Base-by-base conservation (phyloP, 2,329 filamentous ascomycete genomes). In the Ophiocordyceps australis region DNA sequence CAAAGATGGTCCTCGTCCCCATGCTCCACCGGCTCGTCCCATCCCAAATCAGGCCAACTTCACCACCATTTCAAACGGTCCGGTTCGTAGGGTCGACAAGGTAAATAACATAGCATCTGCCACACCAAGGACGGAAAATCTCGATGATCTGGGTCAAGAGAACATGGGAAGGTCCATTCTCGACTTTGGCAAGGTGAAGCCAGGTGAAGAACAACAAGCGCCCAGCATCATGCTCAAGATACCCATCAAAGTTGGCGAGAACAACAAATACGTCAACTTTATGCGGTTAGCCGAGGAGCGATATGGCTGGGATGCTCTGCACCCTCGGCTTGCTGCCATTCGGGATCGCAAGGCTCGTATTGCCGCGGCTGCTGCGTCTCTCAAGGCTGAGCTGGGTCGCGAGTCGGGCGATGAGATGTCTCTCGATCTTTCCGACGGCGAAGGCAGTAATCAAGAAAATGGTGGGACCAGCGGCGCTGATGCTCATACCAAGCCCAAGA, bases 231-330 rank as follows among this genome's bases (percentile, higher is more conserved):
- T 91, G 27, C 64, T 98, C 12, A 74, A 78, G 28, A 74, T 98
- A 30, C 72, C 79, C 1, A 63, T 98, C 20, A 68, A 75, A 30
- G 35, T 39, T 5, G 80, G 82, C 21, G 73, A 80, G 38, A 76
- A 70, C 19, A 93, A 93, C 47, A 82, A 86, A 37, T 86, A 91
- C 32, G 72, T 98, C 52, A 95, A 95, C 48, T 94, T 95, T 36
- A 85, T 86, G 41, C 80, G 82, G 23, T 63, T 95, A 50, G 89
- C 91, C 9, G 82, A 93, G 50, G 83, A 91, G 35, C 78, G 76
- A 33, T 95, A 94, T 46, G 89, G 89, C 14, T 93, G 86, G 62
- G 83, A 91, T 33, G 89, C 86, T 1, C 62, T 95, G 19, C 85
- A 95, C 45, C 89, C 89, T 17, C 77, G 85, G 7, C 64, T 91